These are phyloP conservation scores for Sporothrix luriei DNA, from an alignment of 2,329 filamentous ascomycete genomes.

Conservation along the genomic window DNA sequence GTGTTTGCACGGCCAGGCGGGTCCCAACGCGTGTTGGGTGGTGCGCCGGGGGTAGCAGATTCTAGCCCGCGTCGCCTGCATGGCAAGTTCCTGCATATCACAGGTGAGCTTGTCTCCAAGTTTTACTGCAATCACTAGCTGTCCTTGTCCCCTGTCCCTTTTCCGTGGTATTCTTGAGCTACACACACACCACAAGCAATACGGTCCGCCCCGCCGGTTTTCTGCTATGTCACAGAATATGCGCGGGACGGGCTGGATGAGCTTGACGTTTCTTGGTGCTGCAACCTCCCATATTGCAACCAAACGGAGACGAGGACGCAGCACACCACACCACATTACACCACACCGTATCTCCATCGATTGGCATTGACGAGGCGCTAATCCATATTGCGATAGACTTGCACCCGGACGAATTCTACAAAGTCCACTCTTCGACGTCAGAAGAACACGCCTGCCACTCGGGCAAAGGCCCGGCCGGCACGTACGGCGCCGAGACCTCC, in stretches of 20 bases:
- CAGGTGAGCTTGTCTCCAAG: conserved; percentile 59
- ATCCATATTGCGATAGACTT: conserved; percentile 64
- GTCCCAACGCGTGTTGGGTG: conserved; percentile 36
- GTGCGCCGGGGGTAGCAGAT: conserved; percentile 29
- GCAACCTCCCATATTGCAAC: too few relatives aligned
- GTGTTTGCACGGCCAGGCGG: conserved; percentile 24
- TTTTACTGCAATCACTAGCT: background rate
- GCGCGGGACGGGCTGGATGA: background rate
- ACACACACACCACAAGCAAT: background rate
- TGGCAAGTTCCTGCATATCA: conserved; percentile 84
- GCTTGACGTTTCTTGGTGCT: too few relatives aligned
- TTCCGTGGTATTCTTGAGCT: background rate
- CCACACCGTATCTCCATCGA: background rate
- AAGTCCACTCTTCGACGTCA: conserved; percentile 71
- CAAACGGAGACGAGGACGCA: background rate
- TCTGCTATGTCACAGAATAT: background rate
- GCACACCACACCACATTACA: background rate
- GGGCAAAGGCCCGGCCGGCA: conserved; percentile 73
- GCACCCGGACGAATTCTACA: conserved; percentile 88
- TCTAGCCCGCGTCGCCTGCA: conserved; percentile 54
- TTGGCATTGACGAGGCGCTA: background rate
- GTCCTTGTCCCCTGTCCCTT: background rate
- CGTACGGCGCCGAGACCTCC: conserved; percentile 81
- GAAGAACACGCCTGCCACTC: conserved; percentile 75
- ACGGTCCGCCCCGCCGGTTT: background rate